A percentile compares a stretch with the other conserved stretches of the same genome.
phyloP scores from a whole-genome alignment of 192 early-diverging fungal genomes.

The Coemansia sp. region DNA sequence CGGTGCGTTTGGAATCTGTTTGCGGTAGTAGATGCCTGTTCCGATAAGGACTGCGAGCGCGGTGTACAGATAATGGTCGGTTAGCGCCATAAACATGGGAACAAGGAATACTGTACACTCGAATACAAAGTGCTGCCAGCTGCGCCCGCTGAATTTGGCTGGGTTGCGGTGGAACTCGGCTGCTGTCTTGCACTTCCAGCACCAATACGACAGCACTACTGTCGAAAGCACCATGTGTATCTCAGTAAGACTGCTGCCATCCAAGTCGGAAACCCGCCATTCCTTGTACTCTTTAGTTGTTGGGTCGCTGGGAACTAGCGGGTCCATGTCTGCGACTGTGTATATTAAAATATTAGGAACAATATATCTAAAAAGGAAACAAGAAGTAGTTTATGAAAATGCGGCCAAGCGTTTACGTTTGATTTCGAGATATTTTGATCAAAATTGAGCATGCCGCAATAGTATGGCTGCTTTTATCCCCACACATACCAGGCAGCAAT shows the following conservation, averaged over 20 bases:
- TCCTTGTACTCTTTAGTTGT: slow-evolving; percentile 56
- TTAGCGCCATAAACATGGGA: slow-evolving; percentile 47
- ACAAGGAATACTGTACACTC: slow-evolving; percentile 39
- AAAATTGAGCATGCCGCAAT: not conserved
- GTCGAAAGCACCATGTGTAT: slow-evolving; percentile 46
- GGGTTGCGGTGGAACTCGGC: slow-evolving; percentile 45
- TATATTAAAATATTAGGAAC: not conserved
- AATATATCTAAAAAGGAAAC: not conserved
- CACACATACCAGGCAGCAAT: not conserved
- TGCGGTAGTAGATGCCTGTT: slow-evolving; percentile 34
- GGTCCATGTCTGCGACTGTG: not conserved
- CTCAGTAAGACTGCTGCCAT: slow-evolving; percentile 48
- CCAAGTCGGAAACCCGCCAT: slow-evolving; percentile 46
- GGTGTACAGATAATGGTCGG: slow-evolving; percentile 29
- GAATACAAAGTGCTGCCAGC: slow-evolving; percentile 23
- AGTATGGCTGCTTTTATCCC: slow-evolving; percentile 5
- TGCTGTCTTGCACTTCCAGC: slow-evolving; percentile 56
- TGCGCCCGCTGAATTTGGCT: slow-evolving; percentile 19
- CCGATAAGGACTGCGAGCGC: slow-evolving; percentile 19
- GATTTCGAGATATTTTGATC: not conserved
- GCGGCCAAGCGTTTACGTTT: not conserved
- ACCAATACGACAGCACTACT: slow-evolving; percentile 48
- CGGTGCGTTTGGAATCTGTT: slow-evolving; percentile 42
- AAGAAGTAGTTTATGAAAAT: not conserved
- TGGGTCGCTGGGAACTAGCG: slow-evolving; percentile 20